Conservation (phyloP, 2,329 filamentous ascomycete species). For the Aspergillus sp. region DNA sequence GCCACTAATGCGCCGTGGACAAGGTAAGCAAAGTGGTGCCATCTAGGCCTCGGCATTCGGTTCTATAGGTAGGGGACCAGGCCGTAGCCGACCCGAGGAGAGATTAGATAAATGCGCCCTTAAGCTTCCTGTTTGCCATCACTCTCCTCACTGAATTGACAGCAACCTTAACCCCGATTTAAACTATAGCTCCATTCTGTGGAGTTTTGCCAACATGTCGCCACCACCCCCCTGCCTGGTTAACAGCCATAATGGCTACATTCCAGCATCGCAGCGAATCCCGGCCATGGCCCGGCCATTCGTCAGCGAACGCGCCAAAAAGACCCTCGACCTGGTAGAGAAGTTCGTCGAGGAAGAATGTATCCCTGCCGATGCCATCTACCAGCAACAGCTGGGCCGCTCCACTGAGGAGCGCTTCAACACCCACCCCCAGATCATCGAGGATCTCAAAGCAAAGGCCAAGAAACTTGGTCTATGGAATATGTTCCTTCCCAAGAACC, state of each 20-base stretch:
- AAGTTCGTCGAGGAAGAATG: constrained; percentile 98
- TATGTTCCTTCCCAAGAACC: constrained; percentile 92
- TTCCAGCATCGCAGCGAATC: constrained; percentile 38
- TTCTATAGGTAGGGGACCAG: no score
- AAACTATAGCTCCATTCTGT: no score
- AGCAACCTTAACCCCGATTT: no score
- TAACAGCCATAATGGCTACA: background rate
- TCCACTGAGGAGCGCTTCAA: constrained; percentile 73
- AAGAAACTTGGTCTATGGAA: constrained; percentile 89
- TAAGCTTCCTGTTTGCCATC: no score
- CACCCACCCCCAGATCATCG: constrained; percentile 74
- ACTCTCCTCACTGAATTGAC: no score
- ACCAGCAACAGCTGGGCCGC: constrained; percentile 74
- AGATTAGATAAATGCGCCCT: no score
- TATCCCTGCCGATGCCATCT: constrained; percentile 78
- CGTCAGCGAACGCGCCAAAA: constrained; percentile 81
- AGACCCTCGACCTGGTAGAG: constrained; percentile 81
- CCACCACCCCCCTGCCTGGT: background rate
- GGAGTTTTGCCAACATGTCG: background rate
- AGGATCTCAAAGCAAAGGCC: constrained; percentile 85
- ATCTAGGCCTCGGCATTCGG: no score
- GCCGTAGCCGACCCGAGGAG: no score
- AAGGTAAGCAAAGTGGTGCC: no score
- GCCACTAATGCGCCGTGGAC: no score
- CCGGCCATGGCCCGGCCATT: constrained; percentile 59